A percentile compares a stretch with the other conserved stretches of the same genome.
Evolutionary conservation across 371 early-diverging fungal species (phyloP).

Genomic region (Coemansia linderi): DNA sequence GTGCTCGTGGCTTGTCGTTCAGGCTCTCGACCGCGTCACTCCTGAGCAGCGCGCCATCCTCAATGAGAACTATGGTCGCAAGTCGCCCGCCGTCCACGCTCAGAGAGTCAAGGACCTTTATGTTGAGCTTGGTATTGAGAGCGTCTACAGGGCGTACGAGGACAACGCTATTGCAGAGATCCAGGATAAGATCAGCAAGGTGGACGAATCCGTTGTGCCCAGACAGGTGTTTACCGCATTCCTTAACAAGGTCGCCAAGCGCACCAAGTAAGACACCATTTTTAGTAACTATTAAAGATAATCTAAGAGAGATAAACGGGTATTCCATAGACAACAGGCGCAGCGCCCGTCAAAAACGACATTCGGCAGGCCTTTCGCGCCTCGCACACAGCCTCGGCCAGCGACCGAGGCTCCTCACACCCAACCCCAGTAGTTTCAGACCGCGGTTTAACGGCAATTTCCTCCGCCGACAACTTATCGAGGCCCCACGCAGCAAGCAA

Average conservation of each 20-base stretch:
- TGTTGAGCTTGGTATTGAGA: constrained; percentile 75
- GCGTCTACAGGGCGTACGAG: constrained; percentile 81
- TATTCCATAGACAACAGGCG: constrained; percentile 95
- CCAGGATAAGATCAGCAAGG: constrained; percentile 68
- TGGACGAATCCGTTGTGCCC: constrained; percentile 73
- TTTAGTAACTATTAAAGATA: not conserved
- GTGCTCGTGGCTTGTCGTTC: constrained; percentile 95
- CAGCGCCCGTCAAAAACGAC: constrained; percentile 90
- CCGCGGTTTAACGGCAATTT: constrained; percentile 9
- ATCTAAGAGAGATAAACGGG: constrained; percentile 62
- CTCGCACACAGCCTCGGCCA: constrained; percentile 73
- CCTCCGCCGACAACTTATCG: constrained; percentile 25
- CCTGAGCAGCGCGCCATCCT: constrained; percentile 83
- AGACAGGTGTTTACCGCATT: constrained; percentile 84
- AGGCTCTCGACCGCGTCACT: constrained; percentile 76
- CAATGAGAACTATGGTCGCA: constrained; percentile 91
- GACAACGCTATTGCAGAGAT: constrained; percentile 76
- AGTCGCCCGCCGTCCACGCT: constrained; percentile 71
- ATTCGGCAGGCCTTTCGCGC: constrained; percentile 78
- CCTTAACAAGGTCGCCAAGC: constrained; percentile 92
- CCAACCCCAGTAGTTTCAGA: not conserved
- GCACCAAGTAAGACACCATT: constrained; percentile 70
- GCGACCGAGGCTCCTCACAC: constrained; percentile 52
- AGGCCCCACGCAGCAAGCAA: constrained; percentile 78
- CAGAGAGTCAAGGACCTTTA: constrained; percentile 80